Base-by-base conservation (phyloP, 352 stramenopile genomes). In the Globisporangium barbulae region DNA sequence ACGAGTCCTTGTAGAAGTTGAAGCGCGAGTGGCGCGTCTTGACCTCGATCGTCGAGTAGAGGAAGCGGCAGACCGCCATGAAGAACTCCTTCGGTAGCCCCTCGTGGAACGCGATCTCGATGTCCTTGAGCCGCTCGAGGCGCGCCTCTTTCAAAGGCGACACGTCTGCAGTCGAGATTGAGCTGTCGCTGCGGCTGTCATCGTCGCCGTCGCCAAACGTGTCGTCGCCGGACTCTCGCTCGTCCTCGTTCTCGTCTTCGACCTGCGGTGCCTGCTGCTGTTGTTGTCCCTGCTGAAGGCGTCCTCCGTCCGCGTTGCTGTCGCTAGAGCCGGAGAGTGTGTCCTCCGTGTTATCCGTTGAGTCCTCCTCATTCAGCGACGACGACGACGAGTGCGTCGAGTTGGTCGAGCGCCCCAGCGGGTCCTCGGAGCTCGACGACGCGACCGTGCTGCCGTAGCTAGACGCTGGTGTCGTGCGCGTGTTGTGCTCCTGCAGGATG, bases 1-100 rank as follows among this genome's bases (percentile, higher is more conserved):
- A 95, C 10, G 85, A 69, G 67, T 95, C 87, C 68, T 95, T 95
- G 77, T 90, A 91, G 58, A 92, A 92, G 62, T 89, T 93, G 70
- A 95, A 92, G 10, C 81, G 79, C 57, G 85, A 89, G 66, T 94
- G 84, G 17, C 84, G 76, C 7, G 83, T 92, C 78, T 94, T 94
- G 63, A 93, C 62, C 53, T 95, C 87, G 39, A 95, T 59, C 7
- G 75, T 79, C n/a, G 80, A 76, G 45, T 88, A 74, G 31, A 95
- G 70, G 63, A 92, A 95, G 12, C 87, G 84, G 22, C 71, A 73
- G 9, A 95, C 63, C 12, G 82, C 74, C 63, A 83, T 73, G 64
- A 90, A 95, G 63, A 95, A 95, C 61, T 92, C 83, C 33, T 74
- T 83, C 3, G 87, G 83, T 0, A 94, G 70, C 3, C 87, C 87